Base-by-base conservation (phyloP, 2,329 filamentous ascomycete species). In the Fusarium sulawesiense region DNA sequence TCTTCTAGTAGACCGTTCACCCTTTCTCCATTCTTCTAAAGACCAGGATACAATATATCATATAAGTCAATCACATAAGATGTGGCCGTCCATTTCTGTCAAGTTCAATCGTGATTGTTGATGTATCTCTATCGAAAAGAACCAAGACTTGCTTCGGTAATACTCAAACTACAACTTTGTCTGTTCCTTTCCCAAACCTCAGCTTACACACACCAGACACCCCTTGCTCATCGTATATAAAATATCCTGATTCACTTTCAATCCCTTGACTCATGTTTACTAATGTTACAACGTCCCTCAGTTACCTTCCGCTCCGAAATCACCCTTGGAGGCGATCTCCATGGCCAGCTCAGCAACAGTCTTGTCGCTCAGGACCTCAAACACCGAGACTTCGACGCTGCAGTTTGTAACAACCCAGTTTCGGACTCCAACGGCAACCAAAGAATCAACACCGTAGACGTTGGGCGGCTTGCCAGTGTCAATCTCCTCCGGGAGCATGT, bases 391-490 rank as follows among this genome's bases (percentile, higher is more conserved):
- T 53, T 84, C 78, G 1, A 82, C 82, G 4, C 78, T 78, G 18
- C 82, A 83, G 65, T 83, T 82, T 50, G 80, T 78, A 3, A 80
- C 76, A 7, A 87, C 80, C 84, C 85, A 87, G 67, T 82, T 86
- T n/a, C 85, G 80, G 10, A 86, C 76, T 13, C 82, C 83, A n/a
- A 87, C 83, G 2, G 85, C 85, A 7, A 86, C 82, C 10, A 87
- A 78, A 1, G 84, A 86, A 75, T 87, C 85, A 9, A 87, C 82
- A 1, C 85, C 85, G 61, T 86, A 87, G 6, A 80, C 81, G 32
- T 78, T 80, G 6, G 82, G 79, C 3, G 82, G 75, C 58, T 78
- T 79, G 32, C 75, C 74, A 37, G 76, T 72, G 64, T 86, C 82
- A n/a, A 86, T 79, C 50, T 85, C 83, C 48, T 81, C 80, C 0